Conservation (phyloP, 768 basidiomycete species). For the Naganishia kalamii region DNA sequence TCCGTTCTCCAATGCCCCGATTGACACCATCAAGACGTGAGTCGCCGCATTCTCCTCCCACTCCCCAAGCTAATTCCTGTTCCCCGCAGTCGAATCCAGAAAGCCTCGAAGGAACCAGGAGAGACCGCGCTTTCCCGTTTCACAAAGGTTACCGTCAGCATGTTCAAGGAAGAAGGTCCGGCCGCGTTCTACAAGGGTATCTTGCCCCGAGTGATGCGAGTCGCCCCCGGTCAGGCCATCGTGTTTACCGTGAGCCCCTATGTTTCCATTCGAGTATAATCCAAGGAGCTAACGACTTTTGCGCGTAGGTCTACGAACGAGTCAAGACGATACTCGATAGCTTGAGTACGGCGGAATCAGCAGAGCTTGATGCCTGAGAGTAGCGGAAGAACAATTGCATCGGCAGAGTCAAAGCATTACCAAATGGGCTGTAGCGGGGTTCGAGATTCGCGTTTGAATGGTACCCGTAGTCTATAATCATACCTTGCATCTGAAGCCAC, state of each 20-base stretch:
- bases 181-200: slow-evolving; percentile 96
- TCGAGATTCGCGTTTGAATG: no score
- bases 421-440: no score
- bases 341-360: slow-evolving; percentile 40
- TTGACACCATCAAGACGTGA: slow-evolving; percentile 69
- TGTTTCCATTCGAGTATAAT: not conserved
- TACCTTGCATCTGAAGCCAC: no score
- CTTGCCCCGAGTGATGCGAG: slow-evolving; percentile 88
- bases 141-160: slow-evolving; percentile 70
- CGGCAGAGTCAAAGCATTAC: no score
- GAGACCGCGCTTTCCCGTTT: slow-evolving; percentile 75
- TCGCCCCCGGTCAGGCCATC: slow-evolving; percentile 87
- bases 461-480: no score
- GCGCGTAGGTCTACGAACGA: slow-evolving; percentile 65
- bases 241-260: slow-evolving; percentile 67
- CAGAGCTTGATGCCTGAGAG: not conserved
- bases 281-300: not conserved
- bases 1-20: slow-evolving; percentile 92
- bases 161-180: slow-evolving; percentile 87
- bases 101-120: slow-evolving; percentile 65
- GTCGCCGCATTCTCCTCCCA: not conserved
- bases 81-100: slow-evolving; percentile 64
- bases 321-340: slow-evolving; percentile 69
- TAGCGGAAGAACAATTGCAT: not conserved
- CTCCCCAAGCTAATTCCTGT: not conserved